A percentile compares a stretch with the other conserved stretches of the same genome.
These are phyloP conservation scores for Luzula sylvatica DNA, from an alignment of 176 grass and related monocot species.

Conservation along the genomic window DNA sequence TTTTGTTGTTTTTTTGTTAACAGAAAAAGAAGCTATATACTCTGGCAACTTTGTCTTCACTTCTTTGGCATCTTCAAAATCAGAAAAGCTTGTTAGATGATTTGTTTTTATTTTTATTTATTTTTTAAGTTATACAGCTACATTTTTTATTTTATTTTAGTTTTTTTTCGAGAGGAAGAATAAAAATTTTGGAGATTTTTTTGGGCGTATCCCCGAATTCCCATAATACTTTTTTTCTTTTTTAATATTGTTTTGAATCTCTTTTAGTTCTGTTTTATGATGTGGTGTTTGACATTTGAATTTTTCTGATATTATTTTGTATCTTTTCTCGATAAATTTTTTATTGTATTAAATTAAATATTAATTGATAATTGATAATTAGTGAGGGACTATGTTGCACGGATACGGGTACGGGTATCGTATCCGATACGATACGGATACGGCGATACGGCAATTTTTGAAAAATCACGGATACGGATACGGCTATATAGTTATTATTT, in stretches of 20 bases:
- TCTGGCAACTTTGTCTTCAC: constrained; percentile 91
- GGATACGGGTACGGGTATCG: no score
- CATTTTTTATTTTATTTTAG: no score
- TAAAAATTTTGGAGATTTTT: constrained; percentile 1
- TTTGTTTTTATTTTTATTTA: neutral
- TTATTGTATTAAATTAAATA: no score
- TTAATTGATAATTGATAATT: no score
- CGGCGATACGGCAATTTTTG: no score
- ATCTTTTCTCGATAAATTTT: no score
- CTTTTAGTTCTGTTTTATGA: constrained; percentile 3
- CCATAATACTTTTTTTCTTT: neutral
- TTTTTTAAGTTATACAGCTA: neutral
- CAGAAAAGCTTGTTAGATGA: constrained; percentile 40
- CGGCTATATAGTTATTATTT: no score
- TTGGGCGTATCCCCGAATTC: constrained; percentile 1
- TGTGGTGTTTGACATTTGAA: no score
- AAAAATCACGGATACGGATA: no score
- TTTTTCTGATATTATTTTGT: no score
- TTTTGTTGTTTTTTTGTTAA: constrained; percentile 15
- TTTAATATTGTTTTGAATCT: constrained; percentile 17
- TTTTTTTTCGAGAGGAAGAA: constrained; percentile 2
- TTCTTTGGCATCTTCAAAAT: constrained; percentile 24
- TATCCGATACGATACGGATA: no score
- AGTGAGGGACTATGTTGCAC: no score
- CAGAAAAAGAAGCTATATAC: constrained; percentile 82